Evolutionary conservation across 768 basidiomycete genomes (phyloP), one percentile per base, ranked within the genome.

Genomic region (Amanita exitialis): DNA sequence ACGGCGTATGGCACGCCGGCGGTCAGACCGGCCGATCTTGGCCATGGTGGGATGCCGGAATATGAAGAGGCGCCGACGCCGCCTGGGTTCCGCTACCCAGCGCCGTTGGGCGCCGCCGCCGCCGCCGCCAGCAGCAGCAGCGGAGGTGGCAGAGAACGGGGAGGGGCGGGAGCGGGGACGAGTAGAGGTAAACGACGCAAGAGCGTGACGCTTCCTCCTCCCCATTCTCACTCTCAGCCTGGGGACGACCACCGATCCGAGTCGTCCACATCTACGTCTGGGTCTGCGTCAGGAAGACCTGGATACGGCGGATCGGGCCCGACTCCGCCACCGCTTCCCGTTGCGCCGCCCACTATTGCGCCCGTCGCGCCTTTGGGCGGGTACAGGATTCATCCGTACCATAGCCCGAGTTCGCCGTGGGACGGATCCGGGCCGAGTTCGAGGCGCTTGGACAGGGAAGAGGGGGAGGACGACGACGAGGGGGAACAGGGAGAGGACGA

Each of bases 41-140:
- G 34, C 10, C 34, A 12, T 18, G 21, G 35, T 2, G 47, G 20
- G 41, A 9, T 20, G 25, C 42, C 21, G 6, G 30, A 44, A 12
- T 51, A 51, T 13, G 50, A 35, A 18, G 50, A 51, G 25, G 50
- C 50, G 1, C 50, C 50, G 10, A 44, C 50, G n/a, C 49, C 49
- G 6, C 27, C 41, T 35, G 49, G 49, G 28, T 44, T 51, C 35
- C 30, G 18, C n/a, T 51, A 51, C 30, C 50, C 50, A 4, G 23
- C 23, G 10, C 50, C 50, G 36, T 35, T 51, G 15, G 49, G 49
- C 18, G 42, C 28, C 15, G 12, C 12, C 4, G 6, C 42, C 8
- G 13, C 10, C 12, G 23, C 30, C 5, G n/a, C 34, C 15, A 18
- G 21, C 15, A 12, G 16, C 6, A 47, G 20, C 27, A 27, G n/a